Evolutionary conservation across 805 yeast species (phyloP).

Genomic region (Torulaspora maleeae): DNA sequence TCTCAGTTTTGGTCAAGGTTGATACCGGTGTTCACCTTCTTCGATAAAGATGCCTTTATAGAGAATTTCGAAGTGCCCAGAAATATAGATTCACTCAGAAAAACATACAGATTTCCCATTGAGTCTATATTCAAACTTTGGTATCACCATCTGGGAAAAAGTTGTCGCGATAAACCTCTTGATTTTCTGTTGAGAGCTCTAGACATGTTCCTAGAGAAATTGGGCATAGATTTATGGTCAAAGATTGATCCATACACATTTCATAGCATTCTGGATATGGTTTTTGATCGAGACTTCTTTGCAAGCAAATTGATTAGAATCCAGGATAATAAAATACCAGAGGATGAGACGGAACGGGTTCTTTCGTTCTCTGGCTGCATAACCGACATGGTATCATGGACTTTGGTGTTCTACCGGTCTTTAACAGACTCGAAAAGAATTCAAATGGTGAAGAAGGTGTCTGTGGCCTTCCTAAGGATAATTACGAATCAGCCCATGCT

Average conservation of each 20-base stretch:
- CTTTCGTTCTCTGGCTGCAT: conserved; percentile 33
- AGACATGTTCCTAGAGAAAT: conserved; percentile 39
- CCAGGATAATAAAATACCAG: conserved; percentile 26
- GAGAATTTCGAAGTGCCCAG: conserved; percentile 31
- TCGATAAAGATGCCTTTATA: conserved; percentile 24
- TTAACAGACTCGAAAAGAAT: conserved; percentile 47
- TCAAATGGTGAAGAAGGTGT: conserved; percentile 49
- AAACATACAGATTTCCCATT: conserved; percentile 28
- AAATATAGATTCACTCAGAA: conserved; percentile 30
- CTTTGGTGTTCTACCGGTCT: conserved; percentile 41
- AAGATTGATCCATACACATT: conserved; percentile 50
- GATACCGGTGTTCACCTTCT: conserved; percentile 28
- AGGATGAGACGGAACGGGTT: conserved; percentile 31
- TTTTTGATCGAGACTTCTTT: conserved; percentile 52
- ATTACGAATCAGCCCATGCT: conserved; percentile 31
- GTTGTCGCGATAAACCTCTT: conserved; percentile 36
- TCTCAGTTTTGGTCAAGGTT: conserved; percentile 34
- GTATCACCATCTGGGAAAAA: conserved; percentile 30
- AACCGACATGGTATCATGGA: conserved; percentile 54
- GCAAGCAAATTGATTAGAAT: conserved; percentile 35
- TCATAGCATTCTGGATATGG: conserved; percentile 53
- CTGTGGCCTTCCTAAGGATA: conserved; percentile 44
- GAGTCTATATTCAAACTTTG: conserved; percentile 34
- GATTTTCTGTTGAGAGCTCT: conserved; percentile 55
- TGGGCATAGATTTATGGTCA: conserved; percentile 51